Evolutionary conservation across 208 protist genomes (phyloP), one percentile per base, ranked within the genome.

Genomic region (Acanthamoeba rhysodes): DNA sequence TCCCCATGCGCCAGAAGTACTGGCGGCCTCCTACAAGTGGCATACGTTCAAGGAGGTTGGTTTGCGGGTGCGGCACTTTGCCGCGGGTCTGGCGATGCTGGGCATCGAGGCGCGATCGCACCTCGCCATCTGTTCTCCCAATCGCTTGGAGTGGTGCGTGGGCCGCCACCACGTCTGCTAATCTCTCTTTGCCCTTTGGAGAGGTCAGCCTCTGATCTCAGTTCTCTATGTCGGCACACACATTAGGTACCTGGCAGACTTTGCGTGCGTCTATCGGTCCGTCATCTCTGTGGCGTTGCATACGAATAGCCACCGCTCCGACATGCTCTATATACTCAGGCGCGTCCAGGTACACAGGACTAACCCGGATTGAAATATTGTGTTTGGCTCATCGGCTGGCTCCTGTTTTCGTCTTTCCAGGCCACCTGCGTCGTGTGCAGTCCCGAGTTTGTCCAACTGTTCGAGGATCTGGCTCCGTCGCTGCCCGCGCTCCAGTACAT

Each of bases 101-200:
- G 72, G 72, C 9, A 32, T 80, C 14, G 34, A 80, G 10, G 24
- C 72, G n/a, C 72, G 72, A 37, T 48, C 72, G 3, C 72, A 80
- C 72, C 32, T 80, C n/a, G 72, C 72, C 20, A 80, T 80, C 72
- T 80, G 72, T 29, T 80, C 72, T 8, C 72, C 72, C 32, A 80
- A 80, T 29, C 72, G 72, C 72, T 80, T 80, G 72, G 72, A 80
- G 22, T 80, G 72, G 72, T 76, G 14, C 55, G 55, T 59, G 55
- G 16, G 16, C 50, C 62, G 62, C 3, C 10, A 20, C 50, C 16
- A 57, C 9, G 3, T 57, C 50, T 57, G 5, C 0, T 12, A 1
- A 16, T 72, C 22, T 45, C 41, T 45, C 41, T 45, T 5, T 45
- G 9, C 41, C 9, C 41, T 45, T 6, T 2, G 41, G 3, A 2